Base-by-base conservation (phyloP, 495 filamentous ascomycete genomes). In the Hypoxylon fragiforme region DNA sequence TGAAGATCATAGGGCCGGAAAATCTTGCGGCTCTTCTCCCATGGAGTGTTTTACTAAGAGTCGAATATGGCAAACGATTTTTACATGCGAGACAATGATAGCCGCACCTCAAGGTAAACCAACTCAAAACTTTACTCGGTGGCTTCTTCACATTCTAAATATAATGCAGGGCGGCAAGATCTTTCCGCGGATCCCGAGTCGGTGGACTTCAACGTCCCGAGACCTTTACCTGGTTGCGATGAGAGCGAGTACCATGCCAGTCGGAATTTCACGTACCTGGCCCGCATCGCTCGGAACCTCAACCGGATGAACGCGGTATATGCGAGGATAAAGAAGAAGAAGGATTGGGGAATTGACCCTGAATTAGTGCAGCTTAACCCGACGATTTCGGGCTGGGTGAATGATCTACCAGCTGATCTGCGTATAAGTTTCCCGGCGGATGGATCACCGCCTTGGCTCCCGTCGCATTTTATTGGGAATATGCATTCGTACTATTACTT, bases 401-500 rank as follows among this genome's bases (percentile, higher is more conserved):
- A 77, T 14, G 86, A 85, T 22, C 78, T 97, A 12, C 95, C 94
- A 0, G 66, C 78, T 7, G 89, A 97, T 68, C 68, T 97, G 62
- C 82, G 90, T 57, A 73, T 98, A 31, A 81, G 76, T 19, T 95
- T 91, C 64, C 87, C 91, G 15, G 64, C 80, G 1, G 88, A 95
- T 65, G 87, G 89, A 28, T 87, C 86, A 3, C 81, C 90, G 2
- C 91, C 92, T 0, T 95, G 87, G 84, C 76, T 97, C 37, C 84
- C 89, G 3, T 94, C 90, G 14, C 89, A 96, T 65, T 97, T 94
- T 57, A 79, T 94, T 44, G 94, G 88, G 20, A 95, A 97, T 60
- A 79, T 97, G 67, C 94, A 97, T 68, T 90, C 85, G 5, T 96
- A 97, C 72, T 92, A 94, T 67, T 87, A 96, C 57, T 75, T 98